A percentile compares a stretch with the other conserved stretches of the same genome.
These are phyloP conservation scores for Beauveria pseudobassiana DNA, from an alignment of 2,329 filamentous ascomycete species.

Conservation along the genomic window DNA sequence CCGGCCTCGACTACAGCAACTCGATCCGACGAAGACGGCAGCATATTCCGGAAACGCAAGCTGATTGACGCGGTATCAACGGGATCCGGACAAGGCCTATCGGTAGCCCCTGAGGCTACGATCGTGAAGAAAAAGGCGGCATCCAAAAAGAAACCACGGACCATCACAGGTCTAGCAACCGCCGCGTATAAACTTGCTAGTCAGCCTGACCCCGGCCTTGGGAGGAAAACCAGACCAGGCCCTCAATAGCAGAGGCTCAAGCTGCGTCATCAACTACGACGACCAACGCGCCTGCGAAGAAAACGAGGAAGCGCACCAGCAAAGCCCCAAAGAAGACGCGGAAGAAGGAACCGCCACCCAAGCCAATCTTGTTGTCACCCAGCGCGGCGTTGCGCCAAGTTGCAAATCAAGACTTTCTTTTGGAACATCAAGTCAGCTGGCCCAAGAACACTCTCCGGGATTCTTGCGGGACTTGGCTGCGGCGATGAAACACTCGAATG, in stretches of 20 bases:
- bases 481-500: slow-evolving; percentile 53
- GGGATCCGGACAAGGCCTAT: slow-evolving; percentile 2
- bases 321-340: slow-evolving; percentile 24
- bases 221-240: not conserved
- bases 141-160: slow-evolving; percentile 61
- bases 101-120: slow-evolving; percentile 19
- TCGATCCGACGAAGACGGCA: slow-evolving; percentile 21
- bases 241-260: not conserved
- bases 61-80: slow-evolving; percentile 42
- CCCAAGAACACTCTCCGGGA: slow-evolving; percentile 62
- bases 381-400: slow-evolving; percentile 58
- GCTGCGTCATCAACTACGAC: not conserved
- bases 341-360: slow-evolving; percentile 36
- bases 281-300: not conserved
- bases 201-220: slow-evolving; percentile 24
- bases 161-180: slow-evolving; percentile 71
- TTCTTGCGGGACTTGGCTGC: slow-evolving; percentile 55
- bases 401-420: slow-evolving; percentile 67
- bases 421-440: slow-evolving; percentile 78
- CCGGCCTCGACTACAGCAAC: slow-evolving; percentile 13
- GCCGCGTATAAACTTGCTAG: slow-evolving; percentile 49
- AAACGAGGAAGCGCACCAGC: slow-evolving; percentile 25
- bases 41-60: slow-evolving; percentile 47
- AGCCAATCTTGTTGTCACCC: slow-evolving; percentile 57
- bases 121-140: slow-evolving; percentile 43